Base-by-base conservation (phyloP, 495 filamentous ascomycete genomes). In the Achaetomiella virescens region DNA sequence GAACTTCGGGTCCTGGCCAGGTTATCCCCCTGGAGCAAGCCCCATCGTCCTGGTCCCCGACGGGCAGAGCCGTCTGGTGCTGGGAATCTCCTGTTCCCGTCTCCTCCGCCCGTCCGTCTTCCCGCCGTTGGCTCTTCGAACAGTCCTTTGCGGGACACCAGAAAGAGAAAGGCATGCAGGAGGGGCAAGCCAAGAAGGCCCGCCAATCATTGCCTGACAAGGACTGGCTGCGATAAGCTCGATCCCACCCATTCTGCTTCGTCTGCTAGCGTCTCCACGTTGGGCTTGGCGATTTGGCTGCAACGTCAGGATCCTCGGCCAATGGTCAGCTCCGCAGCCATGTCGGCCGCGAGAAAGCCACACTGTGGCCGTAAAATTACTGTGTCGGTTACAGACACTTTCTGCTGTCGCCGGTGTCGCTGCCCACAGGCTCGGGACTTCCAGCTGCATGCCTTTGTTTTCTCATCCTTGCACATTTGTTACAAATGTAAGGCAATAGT, bases 261-360 rank as follows among this genome's bases (percentile, higher is more conserved):
- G n/a, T n/a, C n/a, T n/a, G n/a, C n/a, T n/a, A n/a, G n/a, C n/a
- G 35, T 44, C 40, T 41, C 27, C 31, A 11, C 15, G 11, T 17
- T n/a, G 22, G 17, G 21, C 50, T 58, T 58, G 59, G 57, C 64
- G 48, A 60, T 66, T 58, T 58, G 46, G 42, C 55, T 62, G 62
- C 60, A 38, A 62, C 56, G 55, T 60, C 56, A 49, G 58, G 38
- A n/a, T 37, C 50, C 42, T 60, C 60, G 59, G 56, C 50, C 56
- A 41, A 44, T 61, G 37, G 31, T 20, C 21, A 17, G 24, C 22
- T 36, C 12, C 42, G 37, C 22, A 18, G 17, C 44, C 44, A 22
- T 17, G 18, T 40, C 11, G 27, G 27, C 27, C 9, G 27, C 27
- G 27, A 31, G 27, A 22, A 46, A 20, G n/a, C n/a, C 43, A 22